A percentile compares a stretch with the other conserved stretches of the same genome.
phyloP scores from a whole-genome alignment of 495 filamentous ascomycete species.

The Staphylotrichum longicolle region DNA sequence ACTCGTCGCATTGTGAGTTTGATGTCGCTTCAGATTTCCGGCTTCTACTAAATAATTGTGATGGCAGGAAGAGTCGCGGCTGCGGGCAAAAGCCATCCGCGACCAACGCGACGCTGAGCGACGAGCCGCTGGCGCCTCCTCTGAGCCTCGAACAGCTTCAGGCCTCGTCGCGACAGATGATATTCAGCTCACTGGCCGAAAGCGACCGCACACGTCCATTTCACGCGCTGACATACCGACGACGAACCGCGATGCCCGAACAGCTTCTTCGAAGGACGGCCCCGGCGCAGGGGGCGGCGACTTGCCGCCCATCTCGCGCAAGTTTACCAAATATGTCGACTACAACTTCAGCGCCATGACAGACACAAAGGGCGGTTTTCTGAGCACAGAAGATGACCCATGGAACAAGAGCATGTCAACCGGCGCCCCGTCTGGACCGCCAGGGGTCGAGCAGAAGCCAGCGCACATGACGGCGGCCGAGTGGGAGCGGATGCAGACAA shows the following conservation, averaged over 20 bases:
- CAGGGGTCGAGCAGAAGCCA: slow-evolving; percentile 64
- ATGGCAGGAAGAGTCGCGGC: slow-evolving; percentile 78
- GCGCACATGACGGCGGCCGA: slow-evolving; percentile 87
- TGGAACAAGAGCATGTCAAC: slow-evolving; percentile 73
- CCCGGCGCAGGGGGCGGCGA: slow-evolving; percentile 59
- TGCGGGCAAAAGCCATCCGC: slow-evolving; percentile 86
- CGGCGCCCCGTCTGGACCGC: slow-evolving; percentile 30
- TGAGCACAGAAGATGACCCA: slow-evolving; percentile 85
- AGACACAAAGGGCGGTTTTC: slow-evolving; percentile 93
- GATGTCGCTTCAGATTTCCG: background rate
- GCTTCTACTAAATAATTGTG: background rate
- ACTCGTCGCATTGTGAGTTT: slow-evolving; percentile 63
- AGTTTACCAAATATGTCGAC: slow-evolving; percentile 90
- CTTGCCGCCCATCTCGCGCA: slow-evolving; percentile 44
- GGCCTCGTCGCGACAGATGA: slow-evolving; percentile 42
- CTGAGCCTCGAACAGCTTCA: slow-evolving; percentile 36
- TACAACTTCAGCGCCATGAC: slow-evolving; percentile 98
- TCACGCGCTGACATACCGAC: slow-evolving; percentile 57
- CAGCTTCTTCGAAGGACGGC: slow-evolving; percentile 35
- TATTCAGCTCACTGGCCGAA: slow-evolving; percentile 40
- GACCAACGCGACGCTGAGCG: slow-evolving; percentile 62
- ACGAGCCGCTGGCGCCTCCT: slow-evolving; percentile 32
- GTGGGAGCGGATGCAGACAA: slow-evolving; percentile 80
- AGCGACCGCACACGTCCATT: slow-evolving; percentile 60
- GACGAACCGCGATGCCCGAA: slow-evolving; percentile 65